A percentile compares a stretch with the other conserved stretches of the same genome.
Conservation (phyloP, 2,329 filamentous ascomycete genomes). For the Sporothrix pseudoabietina region DNA sequence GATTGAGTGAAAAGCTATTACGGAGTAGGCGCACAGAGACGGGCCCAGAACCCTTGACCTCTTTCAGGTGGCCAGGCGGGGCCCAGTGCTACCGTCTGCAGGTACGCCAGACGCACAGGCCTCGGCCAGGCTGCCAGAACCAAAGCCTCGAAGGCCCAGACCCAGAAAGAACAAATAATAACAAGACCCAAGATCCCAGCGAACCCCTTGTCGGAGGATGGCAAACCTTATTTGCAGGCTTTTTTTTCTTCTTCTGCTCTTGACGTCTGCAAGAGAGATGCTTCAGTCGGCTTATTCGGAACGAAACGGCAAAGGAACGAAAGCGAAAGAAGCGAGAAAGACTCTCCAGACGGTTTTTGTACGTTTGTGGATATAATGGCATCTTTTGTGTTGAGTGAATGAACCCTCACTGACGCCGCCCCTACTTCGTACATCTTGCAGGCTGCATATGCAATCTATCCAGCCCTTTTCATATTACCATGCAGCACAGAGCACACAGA, state of each 20-base stretch:
- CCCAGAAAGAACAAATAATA: not conserved
- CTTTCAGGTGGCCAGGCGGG: not conserved
- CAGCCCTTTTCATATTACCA: not conserved
- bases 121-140: not conserved
- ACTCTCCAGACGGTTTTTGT: not conserved
- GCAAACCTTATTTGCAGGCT: conserved; percentile 1
- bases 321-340: not conserved
- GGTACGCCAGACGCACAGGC: conserved; percentile 5
- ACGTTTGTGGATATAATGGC: not conserved
- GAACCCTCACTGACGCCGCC: not conserved
- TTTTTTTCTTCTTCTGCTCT: not conserved
- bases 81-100: not conserved
- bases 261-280: not conserved
- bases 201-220: not conserved
- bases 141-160: conserved; percentile 2
- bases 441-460: not conserved
- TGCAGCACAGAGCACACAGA: not conserved
- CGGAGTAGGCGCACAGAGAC: not conserved
- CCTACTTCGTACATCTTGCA: not conserved
- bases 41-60: not conserved
- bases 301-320: not conserved
- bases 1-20: conserved; percentile 45
- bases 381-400: not conserved
- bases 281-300: not conserved
- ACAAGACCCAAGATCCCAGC: not conserved